Conservation (phyloP, 495 filamentous ascomycete species). For the Venustampulla echinocandica region DNA sequence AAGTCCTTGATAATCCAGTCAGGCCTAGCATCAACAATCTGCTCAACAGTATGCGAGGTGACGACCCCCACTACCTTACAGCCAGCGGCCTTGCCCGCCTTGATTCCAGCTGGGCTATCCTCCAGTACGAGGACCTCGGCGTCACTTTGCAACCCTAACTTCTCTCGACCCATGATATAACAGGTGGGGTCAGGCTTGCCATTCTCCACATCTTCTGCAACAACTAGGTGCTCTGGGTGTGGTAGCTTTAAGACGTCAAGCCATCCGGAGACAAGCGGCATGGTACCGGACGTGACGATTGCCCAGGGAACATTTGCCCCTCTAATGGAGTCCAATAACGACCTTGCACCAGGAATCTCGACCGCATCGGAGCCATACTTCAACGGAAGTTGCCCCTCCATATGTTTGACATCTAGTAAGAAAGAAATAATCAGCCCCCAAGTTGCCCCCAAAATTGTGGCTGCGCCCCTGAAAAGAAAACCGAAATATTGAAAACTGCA, state of each 20-base stretch:
- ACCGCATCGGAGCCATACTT: slow-evolving; percentile 67
- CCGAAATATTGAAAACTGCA: slow-evolving; percentile 1
- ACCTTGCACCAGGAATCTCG: slow-evolving; percentile 43
- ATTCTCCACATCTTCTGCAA: slow-evolving; percentile 73
- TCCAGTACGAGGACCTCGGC: slow-evolving; percentile 71
- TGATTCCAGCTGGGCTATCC: slow-evolving; percentile 88
- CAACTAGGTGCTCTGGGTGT: slow-evolving; percentile 60
- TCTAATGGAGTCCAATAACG: slow-evolving; percentile 36
- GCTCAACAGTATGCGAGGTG: slow-evolving; percentile 69
- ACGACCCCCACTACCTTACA: slow-evolving; percentile 82
- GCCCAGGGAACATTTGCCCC: slow-evolving; percentile 60
- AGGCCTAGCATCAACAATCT: slow-evolving; percentile 63
- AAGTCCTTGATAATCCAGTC: slow-evolving; percentile 87
- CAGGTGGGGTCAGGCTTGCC: slow-evolving; percentile 88
- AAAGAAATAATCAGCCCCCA: neutral
- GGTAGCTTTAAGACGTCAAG: slow-evolving; percentile 38
- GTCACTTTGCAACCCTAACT: slow-evolving; percentile 56
- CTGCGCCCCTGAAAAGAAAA: slow-evolving; percentile 1
- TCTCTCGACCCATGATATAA: slow-evolving; percentile 63
- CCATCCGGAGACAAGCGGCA: slow-evolving; percentile 79
- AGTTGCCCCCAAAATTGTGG: slow-evolving; percentile 2
- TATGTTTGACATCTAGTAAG: slow-evolving; percentile 63
- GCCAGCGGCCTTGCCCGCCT: slow-evolving; percentile 78
- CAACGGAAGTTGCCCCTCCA: slow-evolving; percentile 71
- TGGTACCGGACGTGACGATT: slow-evolving; percentile 85